Evolutionary conservation across 2,329 filamentous ascomycete species (phyloP), one percentile per base, ranked within the genome.

Genomic region (Xylariaceae sp.): DNA sequence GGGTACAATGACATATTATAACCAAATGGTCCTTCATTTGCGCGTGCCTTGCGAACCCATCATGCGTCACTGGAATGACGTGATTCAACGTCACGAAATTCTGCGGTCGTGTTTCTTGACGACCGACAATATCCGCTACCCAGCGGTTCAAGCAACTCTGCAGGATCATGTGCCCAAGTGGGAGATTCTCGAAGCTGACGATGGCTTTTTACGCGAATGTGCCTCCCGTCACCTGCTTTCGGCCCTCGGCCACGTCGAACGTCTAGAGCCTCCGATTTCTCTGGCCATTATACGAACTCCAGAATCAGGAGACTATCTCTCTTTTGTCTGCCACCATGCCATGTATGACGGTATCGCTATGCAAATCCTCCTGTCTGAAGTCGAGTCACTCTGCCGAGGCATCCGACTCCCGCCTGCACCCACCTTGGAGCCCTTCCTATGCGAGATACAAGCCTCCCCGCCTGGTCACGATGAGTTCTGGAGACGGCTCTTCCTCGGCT

Each of bases 261-360:
- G n/a, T n/a, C n/a, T n/a, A n/a, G n/a, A n/a, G n/a, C 71, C 68
- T 7, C 73, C 68, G 1, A 58, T 70, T 9, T 73, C 66, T 4
- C 62, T 72, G 34, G 69, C 65, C 0, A 36, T 69, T 0, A 59
- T 77, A 15, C 47, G 38, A 9, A 49, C 50, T 17, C 21, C 43
- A 12, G 38, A 50, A 8, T 50, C 59, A 1, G 51, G 52, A 5
- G 55, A 41, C 0, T 70, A 69, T 30, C 51, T 71, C 1, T 81
- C 67, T 0, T 72, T 72, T 34, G 59, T 69, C 26, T 80, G 67
- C 51, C 88, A 95, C 52, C 89, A 96, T 62, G 85, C 87, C 2
- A 66, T 95, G 1, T 94, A 95, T 52, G 89, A 96, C 61, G 89
- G 84, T 0, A 78, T 83, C 24, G 87, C 88, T 0, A 83, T 95